Evolutionary conservation across 768 basidiomycete species (phyloP).

Genomic region (Kwoniella dendrophila): DNA sequence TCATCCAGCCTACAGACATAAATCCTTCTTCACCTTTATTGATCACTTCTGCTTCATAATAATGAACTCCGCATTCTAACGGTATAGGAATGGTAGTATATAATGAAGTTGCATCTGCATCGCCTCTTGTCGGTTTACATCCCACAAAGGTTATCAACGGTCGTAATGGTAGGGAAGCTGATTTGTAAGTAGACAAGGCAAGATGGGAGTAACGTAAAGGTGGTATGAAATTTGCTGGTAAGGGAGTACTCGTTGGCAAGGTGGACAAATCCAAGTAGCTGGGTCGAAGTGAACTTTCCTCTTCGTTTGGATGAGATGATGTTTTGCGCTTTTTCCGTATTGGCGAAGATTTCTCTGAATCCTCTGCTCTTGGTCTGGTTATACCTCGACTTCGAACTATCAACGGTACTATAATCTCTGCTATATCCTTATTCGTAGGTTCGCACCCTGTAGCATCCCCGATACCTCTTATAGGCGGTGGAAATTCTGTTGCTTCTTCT

Average conservation of each 20-base stretch:
- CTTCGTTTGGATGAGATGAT: background rate
- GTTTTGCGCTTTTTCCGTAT: conserved; percentile 5
- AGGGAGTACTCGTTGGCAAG: background rate
- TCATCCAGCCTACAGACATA: conserved; percentile 60
- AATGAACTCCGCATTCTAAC: conserved; percentile 84
- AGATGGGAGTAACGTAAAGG: conserved; percentile 23
- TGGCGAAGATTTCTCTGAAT: background rate
- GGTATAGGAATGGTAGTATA: conserved; percentile 78
- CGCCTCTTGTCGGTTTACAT: conserved; percentile 58
- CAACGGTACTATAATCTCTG: background rate
- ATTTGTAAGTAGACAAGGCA: conserved; percentile 10
- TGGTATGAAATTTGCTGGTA: conserved; percentile 22
- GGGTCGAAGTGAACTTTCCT: conserved; percentile 12
- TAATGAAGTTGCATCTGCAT: conserved; percentile 82
- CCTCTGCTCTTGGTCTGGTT: conserved; percentile 6
- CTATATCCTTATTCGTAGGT: conserved; percentile 13
- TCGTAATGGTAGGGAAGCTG: conserved; percentile 1
- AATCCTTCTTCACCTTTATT: conserved; percentile 76
- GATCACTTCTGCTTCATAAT: conserved; percentile 85
- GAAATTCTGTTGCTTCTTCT: conserved; percentile 12
- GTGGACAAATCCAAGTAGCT: conserved; percentile 23
- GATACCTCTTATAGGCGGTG: conserved; percentile 11
- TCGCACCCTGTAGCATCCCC: conserved; percentile 15
- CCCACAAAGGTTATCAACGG: conserved; percentile 36
- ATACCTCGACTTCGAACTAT: conserved; percentile 9